Base-by-base conservation (phyloP, 176 grass and related monocot species). In the Oryza meyeriana region DNA sequence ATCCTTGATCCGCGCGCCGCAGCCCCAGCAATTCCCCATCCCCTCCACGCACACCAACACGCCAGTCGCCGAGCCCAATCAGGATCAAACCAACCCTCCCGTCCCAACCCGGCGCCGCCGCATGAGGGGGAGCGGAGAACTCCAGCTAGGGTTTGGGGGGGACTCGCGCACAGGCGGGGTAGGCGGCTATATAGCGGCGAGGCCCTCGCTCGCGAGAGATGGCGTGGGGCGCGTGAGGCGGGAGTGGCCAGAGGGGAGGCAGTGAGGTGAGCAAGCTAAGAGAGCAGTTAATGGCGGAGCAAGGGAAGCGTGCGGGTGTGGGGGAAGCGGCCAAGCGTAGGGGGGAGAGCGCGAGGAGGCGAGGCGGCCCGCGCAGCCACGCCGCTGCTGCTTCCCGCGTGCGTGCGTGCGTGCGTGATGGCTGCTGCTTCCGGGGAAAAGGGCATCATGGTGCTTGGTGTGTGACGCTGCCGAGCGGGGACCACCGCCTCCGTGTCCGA, bases 21-120 rank as follows among this genome's bases (percentile, higher is more conserved):
- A 91, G 65, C 94, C 82, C 69, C 85, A 91, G 82, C 94, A 97
- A 83, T 87, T 97, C 83, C 94, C 94, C 94, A 97, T 97, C 64
- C 66, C 5, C 52, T 10, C 72, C 59, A 33, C 88, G 12, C 82
- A 16, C 30, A 41, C 20, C 20, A n/a, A 3, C 55, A 24, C 10
- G n/a, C 48, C 13, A 47, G 48, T 2, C 50, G 20, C 50, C 14
- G 17, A 4, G 0, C 40, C 72, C 58, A 74, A 38, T n/a, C 45
- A 48, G 79, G 52, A 32, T 72, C 72, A 32, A 73, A 34, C 29
- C 39, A 59, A 2, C 55, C 55, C 55, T n/a, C 55, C n/a, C 55
- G n/a, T 59, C 55, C 55, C 55, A n/a, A 59, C n/a, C 55, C 22
- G 22, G 22, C 55, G 55, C 22, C 55, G 55, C 55, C 55, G 55